These are phyloP conservation scores for Entomortierella chlamydospora DNA, from an alignment of 192 early-diverging fungal species.

Conservation along the genomic window DNA sequence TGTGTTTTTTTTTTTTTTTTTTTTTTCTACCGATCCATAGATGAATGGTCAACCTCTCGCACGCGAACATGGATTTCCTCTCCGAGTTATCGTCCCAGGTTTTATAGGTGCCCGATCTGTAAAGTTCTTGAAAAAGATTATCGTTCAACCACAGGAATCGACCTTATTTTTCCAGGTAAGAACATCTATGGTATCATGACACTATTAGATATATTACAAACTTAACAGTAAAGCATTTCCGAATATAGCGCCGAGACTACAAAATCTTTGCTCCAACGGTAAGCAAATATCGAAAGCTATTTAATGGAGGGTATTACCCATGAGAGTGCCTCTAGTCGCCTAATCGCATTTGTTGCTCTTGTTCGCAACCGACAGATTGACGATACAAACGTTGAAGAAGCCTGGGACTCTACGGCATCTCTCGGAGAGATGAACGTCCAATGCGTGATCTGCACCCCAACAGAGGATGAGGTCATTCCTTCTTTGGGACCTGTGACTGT, in stretches of 20 bases:
- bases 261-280: constrained; percentile 34
- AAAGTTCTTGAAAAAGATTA: constrained; percentile 84
- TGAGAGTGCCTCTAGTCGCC: no score
- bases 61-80: constrained; percentile 88
- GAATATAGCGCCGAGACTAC: constrained; percentile 60
- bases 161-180: constrained; percentile 72
- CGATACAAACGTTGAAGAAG: constrained; percentile 45
- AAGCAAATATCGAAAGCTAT: neutral
- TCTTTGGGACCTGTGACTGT: constrained; percentile 57
- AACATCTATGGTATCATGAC: no score
- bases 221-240: no score
- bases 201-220: no score
- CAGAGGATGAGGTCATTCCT: constrained; percentile 60
- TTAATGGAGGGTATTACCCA: no score
- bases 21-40: constrained; percentile 18
- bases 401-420: constrained; percentile 64
- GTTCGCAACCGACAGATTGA: constrained; percentile 9
- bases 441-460: constrained; percentile 78
- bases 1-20: neutral
- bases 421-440: constrained; percentile 88
- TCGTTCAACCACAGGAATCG: constrained; percentile 75
- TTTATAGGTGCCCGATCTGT: constrained; percentile 92
- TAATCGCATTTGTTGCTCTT: neutral
- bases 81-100: constrained; percentile 92
- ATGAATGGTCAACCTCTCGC: constrained; percentile 83